Evolutionary conservation across 257 asterid genomes (phyloP).

Genomic region (Ligustrum vulgare): DNA sequence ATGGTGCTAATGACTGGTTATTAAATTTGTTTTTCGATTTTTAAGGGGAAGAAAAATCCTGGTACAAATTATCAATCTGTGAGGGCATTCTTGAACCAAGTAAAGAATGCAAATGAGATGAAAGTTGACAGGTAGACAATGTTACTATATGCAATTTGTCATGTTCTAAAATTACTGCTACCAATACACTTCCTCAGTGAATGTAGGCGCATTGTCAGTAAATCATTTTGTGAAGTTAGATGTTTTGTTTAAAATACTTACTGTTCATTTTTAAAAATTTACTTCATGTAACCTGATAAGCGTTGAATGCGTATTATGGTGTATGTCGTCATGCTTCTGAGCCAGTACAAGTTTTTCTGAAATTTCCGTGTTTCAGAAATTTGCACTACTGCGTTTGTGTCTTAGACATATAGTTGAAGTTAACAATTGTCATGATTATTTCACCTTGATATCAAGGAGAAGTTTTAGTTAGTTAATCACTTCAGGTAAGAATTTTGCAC

Average conservation of each 20-base stretch:
- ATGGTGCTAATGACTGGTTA: background rate
- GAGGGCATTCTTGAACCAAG: conserved; percentile 67
- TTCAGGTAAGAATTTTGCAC: background rate
- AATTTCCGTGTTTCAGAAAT: background rate
- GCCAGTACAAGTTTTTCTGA: background rate
- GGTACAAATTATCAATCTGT: conserved; percentile 78
- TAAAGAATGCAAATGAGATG: conserved; percentile 81
- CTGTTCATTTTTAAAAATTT: background rate
- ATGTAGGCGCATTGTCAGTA: background rate
- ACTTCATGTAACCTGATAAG: background rate
- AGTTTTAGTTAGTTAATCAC: background rate
- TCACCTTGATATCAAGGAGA: background rate
- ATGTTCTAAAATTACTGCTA: conserved; percentile 3
- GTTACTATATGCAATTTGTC: conserved; percentile 5
- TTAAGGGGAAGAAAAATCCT: conserved; percentile 94
- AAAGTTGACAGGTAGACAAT: conserved; percentile 87
- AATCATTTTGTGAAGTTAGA: background rate
- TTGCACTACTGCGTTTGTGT: background rate
- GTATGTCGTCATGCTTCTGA: background rate
- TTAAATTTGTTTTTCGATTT: conserved; percentile 20
- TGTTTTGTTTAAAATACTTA: background rate
- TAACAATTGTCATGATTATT: background rate
- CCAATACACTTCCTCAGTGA: background rate
- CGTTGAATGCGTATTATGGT: background rate
- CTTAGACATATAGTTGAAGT: background rate